Evolutionary conservation across 1,284 basidiomycete genomes (phyloP).

Genomic region (Meira nashicola): DNA sequence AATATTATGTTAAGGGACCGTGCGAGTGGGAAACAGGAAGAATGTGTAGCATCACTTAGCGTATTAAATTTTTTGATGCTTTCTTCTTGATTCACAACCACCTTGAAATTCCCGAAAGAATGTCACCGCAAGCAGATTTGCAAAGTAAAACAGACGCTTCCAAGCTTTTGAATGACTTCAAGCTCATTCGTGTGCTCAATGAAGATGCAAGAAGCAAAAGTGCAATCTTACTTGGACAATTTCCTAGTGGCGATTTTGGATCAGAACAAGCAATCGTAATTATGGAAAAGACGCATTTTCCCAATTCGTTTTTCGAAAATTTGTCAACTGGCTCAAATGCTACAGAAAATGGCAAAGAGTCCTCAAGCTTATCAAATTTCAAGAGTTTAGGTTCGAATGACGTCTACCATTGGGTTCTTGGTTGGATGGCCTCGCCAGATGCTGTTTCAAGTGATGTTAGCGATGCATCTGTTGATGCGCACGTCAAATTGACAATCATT

Average conservation of each 20-base stretch:
- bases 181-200: slow-evolving; percentile 16
- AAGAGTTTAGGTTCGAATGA: slow-evolving; percentile 44
- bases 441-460: background rate
- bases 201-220: slow-evolving; percentile 1
- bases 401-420: slow-evolving; percentile 49
- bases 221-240: slow-evolving; percentile 7
- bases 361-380: slow-evolving; percentile 18
- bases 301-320: slow-evolving; percentile 19
- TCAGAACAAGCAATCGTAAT: slow-evolving; percentile 34
- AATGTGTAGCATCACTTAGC: background rate
- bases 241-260: background rate
- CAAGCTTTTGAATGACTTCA: slow-evolving; percentile 25
- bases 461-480: slow-evolving; percentile 17
- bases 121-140: too few species aligned
- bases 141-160: background rate
- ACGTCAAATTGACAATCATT: slow-evolving; percentile 48
- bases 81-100: background rate
- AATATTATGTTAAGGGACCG: too few species aligned
- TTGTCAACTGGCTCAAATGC: slow-evolving; percentile 5
- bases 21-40: background rate
- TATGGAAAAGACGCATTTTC: slow-evolving; percentile 47
- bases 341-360: too few species aligned
- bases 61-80: too few species aligned
- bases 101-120: background rate
- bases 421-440: slow-evolving; percentile 18